Evolutionary conservation across 73 alveolate genomes (phyloP), one percentile per base, ranked within the genome.

Genomic region (Durusdinium trenchii): DNA sequence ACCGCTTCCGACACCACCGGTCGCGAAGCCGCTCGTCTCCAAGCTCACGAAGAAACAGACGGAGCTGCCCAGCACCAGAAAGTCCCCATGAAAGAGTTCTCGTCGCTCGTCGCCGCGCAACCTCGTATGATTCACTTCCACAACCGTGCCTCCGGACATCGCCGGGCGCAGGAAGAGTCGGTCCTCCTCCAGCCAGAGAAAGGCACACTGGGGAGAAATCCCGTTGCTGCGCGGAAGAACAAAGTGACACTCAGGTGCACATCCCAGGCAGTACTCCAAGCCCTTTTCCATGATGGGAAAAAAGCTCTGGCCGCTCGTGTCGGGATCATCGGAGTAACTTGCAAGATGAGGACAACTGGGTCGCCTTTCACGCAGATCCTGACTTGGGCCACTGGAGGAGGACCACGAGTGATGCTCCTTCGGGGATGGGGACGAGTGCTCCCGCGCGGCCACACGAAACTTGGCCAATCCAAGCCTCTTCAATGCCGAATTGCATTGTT

Each of bases 21-120:
- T 42, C 14, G 42, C 40, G 18, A 79, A 47, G 64, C 64, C 64
- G 64, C 64, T 12, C 47, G 0, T 0, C 54, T 47, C 67, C 64
- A 51, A 51, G 52, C 48, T 64, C 69, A 89, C 96, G 71, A 67
- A 47, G 85, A 89, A 89, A 28, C 96, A 89, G 50, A 30, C 7
- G 42, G 96, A 64, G 96, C 96, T 89, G 86, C 96, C 96, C 5
- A 89, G 51, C 35, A 89, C 96, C 73, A 89, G 48, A n/a, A 89
- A 45, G 38, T 89, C 96, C 5, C 96, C 96, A 46, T 89, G 86
- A 18, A 67, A 32, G 47, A 89, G 86, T 42, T 89, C 96, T 71
- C 51, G 3, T 38, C 9, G 86, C 85, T 89, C 86, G 18, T 64
- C 96, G 40, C 48, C 48, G 46, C 23, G 48, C 46, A 89, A 86